Evolutionary conservation across 2,329 filamentous ascomycete genomes (phyloP).

Genomic region (Raffaelea ambrosiae): DNA sequence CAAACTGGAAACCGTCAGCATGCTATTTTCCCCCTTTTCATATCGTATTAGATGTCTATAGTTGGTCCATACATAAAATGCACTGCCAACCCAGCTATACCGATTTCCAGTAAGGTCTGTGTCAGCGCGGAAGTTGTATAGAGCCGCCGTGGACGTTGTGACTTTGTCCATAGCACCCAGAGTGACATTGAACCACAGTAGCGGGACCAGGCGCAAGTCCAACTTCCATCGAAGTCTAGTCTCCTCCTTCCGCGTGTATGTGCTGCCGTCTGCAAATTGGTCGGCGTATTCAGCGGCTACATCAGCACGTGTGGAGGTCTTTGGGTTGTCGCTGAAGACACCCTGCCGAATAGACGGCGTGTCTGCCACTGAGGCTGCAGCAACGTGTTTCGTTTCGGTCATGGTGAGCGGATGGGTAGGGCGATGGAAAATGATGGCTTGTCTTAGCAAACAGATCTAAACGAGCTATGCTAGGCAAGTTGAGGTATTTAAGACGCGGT

Average conservation of each 20-base stretch:
- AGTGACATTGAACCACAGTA: slow-evolving; percentile 25
- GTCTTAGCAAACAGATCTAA: too few relatives aligned
- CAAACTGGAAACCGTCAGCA: slow-evolving; percentile 15
- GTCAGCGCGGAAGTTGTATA: slow-evolving; percentile 19
- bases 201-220: slow-evolving; percentile 29
- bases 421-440: too few relatives aligned
- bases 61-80: slow-evolving; percentile 15
- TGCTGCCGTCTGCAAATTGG: slow-evolving; percentile 15
- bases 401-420: too few relatives aligned
- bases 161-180: slow-evolving; percentile 23
- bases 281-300: slow-evolving; percentile 5
- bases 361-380: background rate
- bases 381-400: background rate
- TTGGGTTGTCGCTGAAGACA: background rate
- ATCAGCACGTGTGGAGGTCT: background rate
- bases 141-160: slow-evolving; percentile 19
- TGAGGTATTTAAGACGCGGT: too few relatives aligned
- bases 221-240: slow-evolving; percentile 28
- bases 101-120: slow-evolving; percentile 15
- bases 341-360: background rate
- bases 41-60: background rate
- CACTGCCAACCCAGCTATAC: slow-evolving; percentile 20
- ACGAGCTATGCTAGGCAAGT: too few relatives aligned
- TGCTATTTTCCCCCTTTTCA: background rate
- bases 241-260: slow-evolving; percentile 18